These are phyloP conservation scores for Dioszegia crocea DNA, from an alignment of 768 basidiomycete species.

Conservation along the genomic window DNA sequence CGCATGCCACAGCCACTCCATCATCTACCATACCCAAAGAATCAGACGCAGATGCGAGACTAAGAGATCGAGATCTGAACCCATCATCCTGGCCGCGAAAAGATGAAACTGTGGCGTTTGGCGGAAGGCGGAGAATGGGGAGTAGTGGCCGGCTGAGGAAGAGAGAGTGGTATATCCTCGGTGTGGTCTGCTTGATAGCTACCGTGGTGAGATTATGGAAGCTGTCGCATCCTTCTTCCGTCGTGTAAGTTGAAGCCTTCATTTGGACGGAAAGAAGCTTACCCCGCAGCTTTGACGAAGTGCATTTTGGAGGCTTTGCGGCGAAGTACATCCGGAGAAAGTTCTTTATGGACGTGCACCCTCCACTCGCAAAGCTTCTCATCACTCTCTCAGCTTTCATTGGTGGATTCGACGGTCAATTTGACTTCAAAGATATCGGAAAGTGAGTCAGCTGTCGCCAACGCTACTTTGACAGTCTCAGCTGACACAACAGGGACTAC, in stretches of 20 bases:
- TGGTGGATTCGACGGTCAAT: conserved; percentile 82
- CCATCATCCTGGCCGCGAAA: conserved; percentile 4
- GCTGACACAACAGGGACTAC: conserved; percentile 60
- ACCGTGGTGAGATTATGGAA: conserved; percentile 77
- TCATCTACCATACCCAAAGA: conserved; percentile 8
- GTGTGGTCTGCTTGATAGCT: conserved; percentile 56
- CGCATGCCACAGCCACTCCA: background rate
- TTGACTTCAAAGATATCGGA: conserved; percentile 97
- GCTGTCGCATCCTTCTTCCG: conserved; percentile 78
- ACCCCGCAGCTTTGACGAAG: conserved; percentile 80
- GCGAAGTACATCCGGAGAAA: conserved; percentile 82
- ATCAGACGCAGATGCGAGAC: conserved; percentile 31
- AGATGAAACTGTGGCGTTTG: conserved; percentile 15
- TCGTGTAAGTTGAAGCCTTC: conserved; percentile 64
- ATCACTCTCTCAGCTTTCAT: conserved; percentile 86
- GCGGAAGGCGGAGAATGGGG: conserved; percentile 12
- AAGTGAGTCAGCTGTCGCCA: conserved; percentile 57
- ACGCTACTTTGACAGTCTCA: background rate
- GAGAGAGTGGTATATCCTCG: conserved; percentile 33
- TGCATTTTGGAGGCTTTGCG: conserved; percentile 97
- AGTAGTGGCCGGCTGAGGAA: conserved; percentile 23
- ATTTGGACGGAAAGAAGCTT: background rate
- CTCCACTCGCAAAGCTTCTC: conserved; percentile 89
- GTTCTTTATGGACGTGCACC: conserved; percentile 81
- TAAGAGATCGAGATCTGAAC: conserved; percentile 14